A percentile compares a stretch with the other conserved stretches of the same genome.
Conservation (phyloP, 257 asterid genomes). For the Avicennia marina region DNA sequence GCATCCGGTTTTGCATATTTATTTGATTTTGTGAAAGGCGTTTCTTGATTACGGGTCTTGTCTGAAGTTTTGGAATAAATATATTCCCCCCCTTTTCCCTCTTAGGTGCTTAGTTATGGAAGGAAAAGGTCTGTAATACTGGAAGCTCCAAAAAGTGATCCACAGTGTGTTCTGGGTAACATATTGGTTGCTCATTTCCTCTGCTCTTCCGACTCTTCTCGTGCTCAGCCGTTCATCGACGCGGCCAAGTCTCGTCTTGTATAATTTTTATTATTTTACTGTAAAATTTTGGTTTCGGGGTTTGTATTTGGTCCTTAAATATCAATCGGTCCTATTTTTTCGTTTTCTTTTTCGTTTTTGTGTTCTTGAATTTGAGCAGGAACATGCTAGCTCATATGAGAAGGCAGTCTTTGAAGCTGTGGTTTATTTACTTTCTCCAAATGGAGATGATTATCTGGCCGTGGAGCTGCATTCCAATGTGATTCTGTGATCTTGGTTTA, state of each 20-base stretch:
- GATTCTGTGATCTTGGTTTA: background rate
- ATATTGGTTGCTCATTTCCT: slow-evolving; percentile 80
- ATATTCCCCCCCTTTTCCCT: background rate
- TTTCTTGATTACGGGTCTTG: background rate
- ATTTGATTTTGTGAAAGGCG: background rate
- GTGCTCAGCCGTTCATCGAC: slow-evolving; percentile 38
- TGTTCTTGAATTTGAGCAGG: slow-evolving; percentile 39
- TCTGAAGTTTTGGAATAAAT: background rate
- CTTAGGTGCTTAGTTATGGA: slow-evolving; percentile 81
- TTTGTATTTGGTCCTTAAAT: background rate
- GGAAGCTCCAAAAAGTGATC: slow-evolving; percentile 83
- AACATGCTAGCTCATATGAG: slow-evolving; percentile 65
- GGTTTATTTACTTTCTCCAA: slow-evolving; percentile 48
- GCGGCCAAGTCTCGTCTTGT: slow-evolving; percentile 77
- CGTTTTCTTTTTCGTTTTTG: background rate
- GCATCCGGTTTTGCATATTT: too few species aligned
- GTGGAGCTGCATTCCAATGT: slow-evolving; percentile 82
- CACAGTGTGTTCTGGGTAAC: slow-evolving; percentile 79
- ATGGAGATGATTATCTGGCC: slow-evolving; percentile 78
- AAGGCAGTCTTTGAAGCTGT: slow-evolving; percentile 57
- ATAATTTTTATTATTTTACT: slow-evolving; percentile 9
- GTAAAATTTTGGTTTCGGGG: background rate
- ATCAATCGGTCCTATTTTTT: too few species aligned
- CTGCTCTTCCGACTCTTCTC: slow-evolving; percentile 45
- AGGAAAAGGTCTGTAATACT: slow-evolving; percentile 72